These are phyloP conservation scores for Pharnaceum exiguum DNA, from an alignment of 148 eudicot species.

Conservation along the genomic window DNA sequence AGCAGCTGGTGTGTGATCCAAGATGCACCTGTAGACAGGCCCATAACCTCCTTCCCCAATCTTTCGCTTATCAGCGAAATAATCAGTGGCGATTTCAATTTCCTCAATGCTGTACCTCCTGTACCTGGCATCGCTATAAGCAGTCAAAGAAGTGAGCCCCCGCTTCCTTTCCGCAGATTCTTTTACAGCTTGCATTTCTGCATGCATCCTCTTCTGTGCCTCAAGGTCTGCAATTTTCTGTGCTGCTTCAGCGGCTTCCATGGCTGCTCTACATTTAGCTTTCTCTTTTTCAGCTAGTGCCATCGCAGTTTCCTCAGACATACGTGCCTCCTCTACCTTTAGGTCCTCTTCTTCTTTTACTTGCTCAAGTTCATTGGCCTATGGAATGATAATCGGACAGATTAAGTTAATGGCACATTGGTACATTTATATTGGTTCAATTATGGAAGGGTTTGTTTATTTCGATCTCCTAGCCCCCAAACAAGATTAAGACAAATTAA, in stretches of 20 bases:
- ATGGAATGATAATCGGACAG: neutral
- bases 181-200: slow-evolving; percentile 42
- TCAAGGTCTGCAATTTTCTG: slow-evolving; percentile 62
- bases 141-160: slow-evolving; percentile 22
- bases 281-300: slow-evolving; percentile 57
- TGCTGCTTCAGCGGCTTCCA: slow-evolving; percentile 78
- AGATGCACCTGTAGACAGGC: slow-evolving; percentile 56
- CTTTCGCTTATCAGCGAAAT: slow-evolving; percentile 45
- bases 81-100: slow-evolving; percentile 59
- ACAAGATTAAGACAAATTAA: neutral
- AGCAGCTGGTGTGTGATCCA: slow-evolving; percentile 72
- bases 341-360: slow-evolving; percentile 50
- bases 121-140: slow-evolving; percentile 39
- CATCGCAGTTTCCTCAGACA: slow-evolving; percentile 59
- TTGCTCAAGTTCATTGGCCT: slow-evolving; percentile 69
- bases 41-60: slow-evolving; percentile 93
- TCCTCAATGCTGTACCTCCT: slow-evolving; percentile 60
- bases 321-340: slow-evolving; percentile 40
- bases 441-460: no score
- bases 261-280: slow-evolving; percentile 57
- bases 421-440: no score
- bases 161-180: slow-evolving; percentile 43
- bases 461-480: no score
- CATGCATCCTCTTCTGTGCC: slow-evolving; percentile 46
- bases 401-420: no score